Evolutionary conservation across 805 yeast genomes (phyloP).

Genomic region (Candida nitratophila): DNA sequence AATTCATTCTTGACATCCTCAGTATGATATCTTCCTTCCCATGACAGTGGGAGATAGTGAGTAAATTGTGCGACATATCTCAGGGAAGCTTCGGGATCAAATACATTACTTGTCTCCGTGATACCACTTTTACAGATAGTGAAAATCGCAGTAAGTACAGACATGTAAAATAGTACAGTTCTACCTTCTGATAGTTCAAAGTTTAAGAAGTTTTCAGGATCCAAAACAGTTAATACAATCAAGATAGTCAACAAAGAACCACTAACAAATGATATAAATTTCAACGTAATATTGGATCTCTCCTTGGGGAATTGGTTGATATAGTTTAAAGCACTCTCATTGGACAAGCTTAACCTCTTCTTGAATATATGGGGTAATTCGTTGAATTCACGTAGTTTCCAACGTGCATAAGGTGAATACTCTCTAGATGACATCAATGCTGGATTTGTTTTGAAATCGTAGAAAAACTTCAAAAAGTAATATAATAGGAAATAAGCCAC

Average conservation of each 20-base stretch:
- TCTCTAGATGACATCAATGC: slow-evolving; percentile 75
- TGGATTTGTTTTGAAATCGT: slow-evolving; percentile 87
- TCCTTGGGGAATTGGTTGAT: slow-evolving; percentile 91
- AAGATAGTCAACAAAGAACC: slow-evolving; percentile 89
- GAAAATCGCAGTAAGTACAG: slow-evolving; percentile 81
- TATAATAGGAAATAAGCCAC: slow-evolving; percentile 76
- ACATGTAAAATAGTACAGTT: slow-evolving; percentile 81
- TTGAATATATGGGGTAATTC: slow-evolving; percentile 87
- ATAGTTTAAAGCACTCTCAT: slow-evolving; percentile 74
- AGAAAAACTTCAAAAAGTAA: slow-evolving; percentile 85
- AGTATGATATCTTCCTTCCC: slow-evolving; percentile 84
- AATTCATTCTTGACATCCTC: slow-evolving; percentile 80
- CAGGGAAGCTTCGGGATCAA: slow-evolving; percentile 88
- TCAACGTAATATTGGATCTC: slow-evolving; percentile 43
- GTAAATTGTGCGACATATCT: slow-evolving; percentile 78
- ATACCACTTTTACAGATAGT: slow-evolving; percentile 73
- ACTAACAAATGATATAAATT: slow-evolving; percentile 63
- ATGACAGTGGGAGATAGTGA: slow-evolving; percentile 79
- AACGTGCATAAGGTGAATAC: slow-evolving; percentile 89
- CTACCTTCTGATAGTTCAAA: slow-evolving; percentile 80
- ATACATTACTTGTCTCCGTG: slow-evolving; percentile 51
- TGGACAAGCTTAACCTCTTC: slow-evolving; percentile 68
- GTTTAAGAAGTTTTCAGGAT: slow-evolving; percentile 85
- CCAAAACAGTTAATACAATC: slow-evolving; percentile 68
- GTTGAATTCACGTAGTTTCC: slow-evolving; percentile 92